These are phyloP conservation scores for Tuber microsphaerosporum DNA, from an alignment of 495 filamentous ascomycete species.

Conservation along the genomic window DNA sequence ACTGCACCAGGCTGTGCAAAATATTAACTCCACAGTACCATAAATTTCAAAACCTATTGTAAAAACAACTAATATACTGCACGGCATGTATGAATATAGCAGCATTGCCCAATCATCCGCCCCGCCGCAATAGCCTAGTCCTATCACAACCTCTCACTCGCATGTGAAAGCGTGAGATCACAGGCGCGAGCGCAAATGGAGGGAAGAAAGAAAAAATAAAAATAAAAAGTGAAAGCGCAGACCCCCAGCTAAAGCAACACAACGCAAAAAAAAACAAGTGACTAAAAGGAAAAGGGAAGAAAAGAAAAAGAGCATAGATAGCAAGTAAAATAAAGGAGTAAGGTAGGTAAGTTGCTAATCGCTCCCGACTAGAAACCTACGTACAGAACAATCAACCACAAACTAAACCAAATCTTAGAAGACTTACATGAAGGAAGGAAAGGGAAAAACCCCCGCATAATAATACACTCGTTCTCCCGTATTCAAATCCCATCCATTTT, in stretches of 20 bases:
- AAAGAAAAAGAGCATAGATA: not conserved
- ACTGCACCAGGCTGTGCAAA: not conserved
- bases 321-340: not conserved
- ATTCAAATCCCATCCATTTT: not conserved
- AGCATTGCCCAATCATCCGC: not conserved
- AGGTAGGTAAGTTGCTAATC: not conserved
- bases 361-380: not conserved
- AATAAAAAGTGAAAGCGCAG: not conserved
- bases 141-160: not conserved
- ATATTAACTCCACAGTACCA: not conserved
- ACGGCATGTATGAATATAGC: constrained; percentile 1
- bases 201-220: not conserved
- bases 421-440: not conserved
- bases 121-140: not conserved
- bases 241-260: not conserved
- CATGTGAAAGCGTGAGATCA: not conserved
- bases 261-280: not conserved
- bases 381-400: not conserved
- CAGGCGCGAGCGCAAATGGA: not conserved
- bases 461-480: not conserved
- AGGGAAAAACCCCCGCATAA: not conserved
- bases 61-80: not conserved
- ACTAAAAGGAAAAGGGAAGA: not conserved
- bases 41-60: not conserved
- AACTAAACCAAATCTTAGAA: not conserved